phyloP scores from a whole-genome alignment of 148 eudicot species.

The Amaranthus hypochondriacus region DNA sequence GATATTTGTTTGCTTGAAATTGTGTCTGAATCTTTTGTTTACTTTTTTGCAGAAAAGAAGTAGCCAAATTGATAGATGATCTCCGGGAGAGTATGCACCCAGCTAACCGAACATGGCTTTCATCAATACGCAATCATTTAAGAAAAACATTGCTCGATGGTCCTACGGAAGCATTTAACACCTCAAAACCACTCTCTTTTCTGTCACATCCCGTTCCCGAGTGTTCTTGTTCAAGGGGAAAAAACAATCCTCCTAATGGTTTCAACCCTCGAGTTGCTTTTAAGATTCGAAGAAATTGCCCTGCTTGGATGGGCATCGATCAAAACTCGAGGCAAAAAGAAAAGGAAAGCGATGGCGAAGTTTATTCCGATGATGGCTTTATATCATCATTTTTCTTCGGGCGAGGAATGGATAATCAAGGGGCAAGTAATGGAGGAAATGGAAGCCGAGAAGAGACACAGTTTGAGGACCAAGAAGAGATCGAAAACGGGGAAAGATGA shows the following conservation, averaged over 20 bases:
- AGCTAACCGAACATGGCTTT: constrained; percentile 82
- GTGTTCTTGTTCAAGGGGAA: constrained; percentile 54
- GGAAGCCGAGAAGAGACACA: constrained; percentile 56
- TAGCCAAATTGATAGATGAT: constrained; percentile 51
- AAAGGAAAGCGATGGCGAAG: constrained; percentile 57
- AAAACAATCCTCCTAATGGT: constrained; percentile 19
- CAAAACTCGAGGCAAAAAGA: constrained; percentile 27
- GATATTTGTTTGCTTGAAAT: too few relatives aligned
- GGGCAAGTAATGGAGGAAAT: constrained; percentile 33
- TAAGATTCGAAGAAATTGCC: constrained; percentile 44
- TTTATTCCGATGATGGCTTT: constrained; percentile 42
- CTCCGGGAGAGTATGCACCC: constrained; percentile 56
- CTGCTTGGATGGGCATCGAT: constrained; percentile 52
- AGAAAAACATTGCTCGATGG: constrained; percentile 46
- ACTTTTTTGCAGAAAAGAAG: constrained; percentile 50
- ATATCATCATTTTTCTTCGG: constrained; percentile 46
- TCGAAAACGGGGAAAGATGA: constrained; percentile 68
- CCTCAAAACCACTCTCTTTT: constrained; percentile 52
- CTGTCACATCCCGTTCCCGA: constrained; percentile 80
- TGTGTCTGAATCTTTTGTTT: not conserved
- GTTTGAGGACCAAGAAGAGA: constrained; percentile 82
- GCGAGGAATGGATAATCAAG: constrained; percentile 32
- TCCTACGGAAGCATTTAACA: constrained; percentile 34
- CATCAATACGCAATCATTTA: constrained; percentile 61
- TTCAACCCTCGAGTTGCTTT: constrained; percentile 35